Conservation (phyloP, 2,329 filamentous ascomycete species). For the Arthroderma sp. region DNA sequence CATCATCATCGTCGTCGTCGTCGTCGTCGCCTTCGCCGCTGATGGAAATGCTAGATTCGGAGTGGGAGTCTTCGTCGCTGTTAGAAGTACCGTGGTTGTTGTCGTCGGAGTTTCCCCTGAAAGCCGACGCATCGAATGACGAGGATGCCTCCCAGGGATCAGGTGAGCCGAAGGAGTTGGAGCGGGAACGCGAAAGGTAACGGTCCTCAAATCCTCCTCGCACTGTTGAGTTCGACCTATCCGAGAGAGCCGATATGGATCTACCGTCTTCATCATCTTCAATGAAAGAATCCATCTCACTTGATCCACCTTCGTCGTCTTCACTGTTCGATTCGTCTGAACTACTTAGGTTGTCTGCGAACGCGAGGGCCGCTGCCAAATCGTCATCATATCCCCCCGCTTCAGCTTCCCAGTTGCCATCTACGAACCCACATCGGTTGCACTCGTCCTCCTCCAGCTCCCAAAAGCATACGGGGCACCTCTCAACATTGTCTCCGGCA, state of each 20-base stretch:
- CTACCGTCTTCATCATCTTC: slow-evolving; percentile 9
- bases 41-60: neutral
- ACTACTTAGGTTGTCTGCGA: neutral
- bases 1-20: slow-evolving; percentile 2
- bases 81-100: neutral
- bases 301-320: slow-evolving; percentile 9
- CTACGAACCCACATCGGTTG: slow-evolving; percentile 40
- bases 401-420: slow-evolving; percentile 36
- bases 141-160: no score
- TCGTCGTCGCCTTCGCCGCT: slow-evolving; percentile 3
- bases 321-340: neutral
- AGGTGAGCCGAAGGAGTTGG: no score
- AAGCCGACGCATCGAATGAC: no score
- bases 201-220: no score
- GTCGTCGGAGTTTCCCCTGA: no score
- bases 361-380: neutral
- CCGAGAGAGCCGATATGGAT: no score
- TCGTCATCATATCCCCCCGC: slow-evolving; percentile 17
- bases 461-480: slow-evolving; percentile 50
- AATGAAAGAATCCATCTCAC: slow-evolving; percentile 13
- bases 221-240: no score
- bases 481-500: slow-evolving; percentile 45
- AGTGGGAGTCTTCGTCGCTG: neutral
- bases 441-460: slow-evolving; percentile 52
- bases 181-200: no score